These are phyloP conservation scores for Liriodendron chinense DNA, from an alignment of 164 flowering plant species.

Conservation along the genomic window DNA sequence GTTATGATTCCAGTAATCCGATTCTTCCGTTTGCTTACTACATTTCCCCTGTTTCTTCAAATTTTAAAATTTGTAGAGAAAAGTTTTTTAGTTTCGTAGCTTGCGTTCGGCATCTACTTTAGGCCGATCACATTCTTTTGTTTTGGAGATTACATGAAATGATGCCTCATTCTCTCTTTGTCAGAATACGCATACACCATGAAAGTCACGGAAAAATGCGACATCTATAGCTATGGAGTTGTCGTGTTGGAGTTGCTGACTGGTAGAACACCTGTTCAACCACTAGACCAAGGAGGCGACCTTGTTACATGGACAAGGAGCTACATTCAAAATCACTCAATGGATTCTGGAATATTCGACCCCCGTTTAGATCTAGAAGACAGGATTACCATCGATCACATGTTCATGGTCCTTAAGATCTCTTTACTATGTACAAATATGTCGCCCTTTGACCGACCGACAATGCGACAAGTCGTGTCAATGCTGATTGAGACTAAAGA, in stretches of 20 bases:
- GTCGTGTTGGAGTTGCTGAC: conserved; percentile 91
- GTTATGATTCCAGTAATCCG: not conserved
- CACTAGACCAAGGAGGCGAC: conserved; percentile 87
- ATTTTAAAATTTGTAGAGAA: not conserved
- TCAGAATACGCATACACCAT: conserved; percentile 97
- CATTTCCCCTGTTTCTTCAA: not conserved
- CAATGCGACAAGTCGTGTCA: conserved; percentile 88
- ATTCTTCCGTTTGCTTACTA: not conserved
- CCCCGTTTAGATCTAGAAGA: conserved; percentile 52
- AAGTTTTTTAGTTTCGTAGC: not conserved
- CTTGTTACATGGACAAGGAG: conserved; percentile 71
- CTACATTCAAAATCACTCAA: conserved; percentile 55
- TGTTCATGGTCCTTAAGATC: conserved; percentile 74
- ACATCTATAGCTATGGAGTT: conserved; percentile 93
- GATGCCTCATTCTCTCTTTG: conserved; percentile 3
- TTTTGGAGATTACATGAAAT: not conserved
- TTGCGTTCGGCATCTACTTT: not conserved
- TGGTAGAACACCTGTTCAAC: conserved; percentile 85
- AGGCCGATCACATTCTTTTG: not conserved
- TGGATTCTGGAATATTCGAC: conserved; percentile 65
- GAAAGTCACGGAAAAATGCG: conserved; percentile 96
- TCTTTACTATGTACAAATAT: conserved; percentile 74
- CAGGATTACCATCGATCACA: conserved; percentile 45
- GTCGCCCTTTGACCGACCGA: conserved; percentile 78
- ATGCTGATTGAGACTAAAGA: conserved; percentile 77